Evolutionary conservation across 176 grass and related monocot genomes (phyloP).

Genomic region (Eragrostis curvula): DNA sequence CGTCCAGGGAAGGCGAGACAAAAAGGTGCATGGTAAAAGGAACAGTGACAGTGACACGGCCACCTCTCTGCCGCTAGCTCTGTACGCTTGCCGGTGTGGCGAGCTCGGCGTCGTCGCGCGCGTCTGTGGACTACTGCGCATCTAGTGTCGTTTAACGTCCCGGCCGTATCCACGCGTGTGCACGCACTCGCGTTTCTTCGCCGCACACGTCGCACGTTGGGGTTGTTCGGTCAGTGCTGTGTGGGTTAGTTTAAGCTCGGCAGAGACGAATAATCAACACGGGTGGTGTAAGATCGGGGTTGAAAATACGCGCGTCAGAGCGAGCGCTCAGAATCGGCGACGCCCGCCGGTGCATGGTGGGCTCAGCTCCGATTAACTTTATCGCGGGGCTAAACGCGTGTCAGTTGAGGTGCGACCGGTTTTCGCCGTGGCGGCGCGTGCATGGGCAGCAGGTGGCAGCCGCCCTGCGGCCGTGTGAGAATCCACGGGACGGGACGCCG

Average conservation of each 20-base stretch:
- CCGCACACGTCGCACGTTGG: not conserved
- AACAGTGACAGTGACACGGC: not conserved
- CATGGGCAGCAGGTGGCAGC: conserved; percentile 32
- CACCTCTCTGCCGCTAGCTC: no score
- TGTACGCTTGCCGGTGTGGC: not conserved
- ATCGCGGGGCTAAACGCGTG: conserved; percentile 23
- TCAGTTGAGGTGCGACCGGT: not conserved
- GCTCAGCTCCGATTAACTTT: not conserved
- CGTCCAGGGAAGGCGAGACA: conserved; percentile 25
- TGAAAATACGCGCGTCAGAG: conserved; percentile 11
- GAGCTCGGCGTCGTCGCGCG: not conserved
- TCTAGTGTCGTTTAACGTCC: not conserved
- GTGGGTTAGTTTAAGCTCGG: not conserved
- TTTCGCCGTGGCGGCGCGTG: conserved; percentile 1
- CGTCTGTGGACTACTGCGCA: not conserved
- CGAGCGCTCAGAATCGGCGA: not conserved
- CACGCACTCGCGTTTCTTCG: conserved; percentile 12
- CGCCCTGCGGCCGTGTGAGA: not conserved
- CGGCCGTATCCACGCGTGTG: not conserved
- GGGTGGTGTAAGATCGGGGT: not conserved
- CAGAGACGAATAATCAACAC: not conserved
- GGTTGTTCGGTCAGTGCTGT: not conserved
- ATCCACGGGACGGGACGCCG: not conserved
- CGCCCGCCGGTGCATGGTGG: no score
- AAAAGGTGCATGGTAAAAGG: conserved; percentile 15